Conservation (phyloP, 2,329 filamentous ascomycete species). For the Claviceps sp. region DNA sequence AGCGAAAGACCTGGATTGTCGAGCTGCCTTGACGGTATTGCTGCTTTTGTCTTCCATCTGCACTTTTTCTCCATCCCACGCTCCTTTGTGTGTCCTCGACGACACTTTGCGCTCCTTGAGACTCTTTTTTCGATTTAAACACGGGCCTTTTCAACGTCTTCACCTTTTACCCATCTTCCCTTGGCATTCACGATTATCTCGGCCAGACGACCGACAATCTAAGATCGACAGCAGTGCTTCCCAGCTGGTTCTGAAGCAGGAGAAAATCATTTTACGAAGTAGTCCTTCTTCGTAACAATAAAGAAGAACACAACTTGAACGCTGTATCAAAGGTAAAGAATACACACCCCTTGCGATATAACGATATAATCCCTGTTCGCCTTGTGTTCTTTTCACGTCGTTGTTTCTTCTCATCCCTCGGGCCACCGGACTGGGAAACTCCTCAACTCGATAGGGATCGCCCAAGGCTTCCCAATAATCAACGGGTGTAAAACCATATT, state of each 20-base stretch:
- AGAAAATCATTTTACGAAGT: conserved; percentile 1
- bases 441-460: no score
- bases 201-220: neutral
- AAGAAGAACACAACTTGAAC: neutral
- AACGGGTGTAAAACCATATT: no score
- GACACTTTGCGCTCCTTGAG: conserved; percentile 6
- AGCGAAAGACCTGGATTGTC: conserved; percentile 6
- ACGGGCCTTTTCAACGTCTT: neutral
- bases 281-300: neutral
- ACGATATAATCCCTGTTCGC: neutral
- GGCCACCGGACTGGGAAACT: no score
- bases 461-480: no score
- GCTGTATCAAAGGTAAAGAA: neutral
- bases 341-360: neutral
- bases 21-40: conserved; percentile 6
- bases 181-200: neutral
- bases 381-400: no score
- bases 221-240: conserved; percentile 5
- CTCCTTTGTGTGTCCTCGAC: conserved; percentile 5
- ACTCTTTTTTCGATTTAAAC: neutral
- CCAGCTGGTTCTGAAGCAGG: conserved; percentile 13
- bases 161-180: neutral
- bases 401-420: no score
- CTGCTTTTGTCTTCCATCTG: conserved; percentile 1
- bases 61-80: conserved; percentile 1